Base-by-base conservation (phyloP, 768 basidiomycete species). In the Rhodotorula graminis region DNA sequence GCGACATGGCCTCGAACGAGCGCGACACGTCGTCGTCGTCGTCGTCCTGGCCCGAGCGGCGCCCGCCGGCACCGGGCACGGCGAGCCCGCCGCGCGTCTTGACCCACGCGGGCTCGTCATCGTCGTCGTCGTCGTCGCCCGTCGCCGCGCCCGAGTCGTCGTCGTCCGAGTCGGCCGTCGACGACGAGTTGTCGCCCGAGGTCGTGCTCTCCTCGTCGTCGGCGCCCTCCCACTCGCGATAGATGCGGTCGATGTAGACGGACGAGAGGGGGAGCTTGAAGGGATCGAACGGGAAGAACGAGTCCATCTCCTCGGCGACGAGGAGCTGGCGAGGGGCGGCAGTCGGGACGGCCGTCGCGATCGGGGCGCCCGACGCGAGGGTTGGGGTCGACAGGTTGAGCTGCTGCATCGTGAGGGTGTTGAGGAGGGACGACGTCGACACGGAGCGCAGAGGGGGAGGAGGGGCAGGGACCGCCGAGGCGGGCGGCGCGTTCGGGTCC, bases 201-300 rank as follows among this genome's bases (percentile, higher is more conserved):
- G 64, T 79, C 82, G 3, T 79, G 84, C 1, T 83, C 85, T 86
- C 86, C 0, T 89, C 88, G 0, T 89, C 88, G 0, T 88, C 89
- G 0, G 89, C 89, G 0, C 87, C 89, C 14, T 88, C 89, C 95
- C 95, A 99, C 71, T 94, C 91, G 58, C 93, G 84, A 78, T 97
- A 99, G 40, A 96, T 86, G 16, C 84, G 84, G 65, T 91, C 88
- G 66, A 99, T 90, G 78, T 88, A 96, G 31, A 81, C 80, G 44
- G 85, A 84, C 50, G 92, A 93, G 69, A 87, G 85, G 0, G 92
- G 90, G 10, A 99, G 87, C 70, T 88, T 90, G 83, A 92, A 98
- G 5, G 96, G 96, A 81, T 99, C 96, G 80, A 99, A 99, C 0
- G 96, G 96, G 84, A 99, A 99, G 84, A 97, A 98, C 19, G 89